These are phyloP conservation scores for Herpotrichia juniperi DNA, from an alignment of 2,329 filamentous ascomycete species.

Conservation along the genomic window DNA sequence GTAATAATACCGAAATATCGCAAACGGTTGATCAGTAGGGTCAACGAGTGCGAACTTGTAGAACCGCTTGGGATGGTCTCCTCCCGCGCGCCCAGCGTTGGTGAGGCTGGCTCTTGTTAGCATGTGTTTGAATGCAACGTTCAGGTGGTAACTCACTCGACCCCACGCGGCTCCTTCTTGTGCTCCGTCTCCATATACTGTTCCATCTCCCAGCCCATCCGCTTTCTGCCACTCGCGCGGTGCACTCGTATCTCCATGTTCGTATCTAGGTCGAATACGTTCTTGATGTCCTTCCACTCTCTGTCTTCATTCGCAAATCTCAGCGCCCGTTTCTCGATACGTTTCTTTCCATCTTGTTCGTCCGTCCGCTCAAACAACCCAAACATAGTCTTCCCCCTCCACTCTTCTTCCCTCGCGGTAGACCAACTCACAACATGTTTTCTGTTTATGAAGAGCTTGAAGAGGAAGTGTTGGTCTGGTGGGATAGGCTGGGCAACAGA, in stretches of 20 bases:
- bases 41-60: conserved; percentile 59
- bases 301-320: conserved; percentile 39
- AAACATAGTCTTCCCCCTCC: conserved; percentile 53
- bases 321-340: conserved; percentile 50
- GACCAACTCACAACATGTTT: conserved; percentile 52
- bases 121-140: not conserved
- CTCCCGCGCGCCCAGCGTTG: conserved; percentile 44
- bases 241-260: conserved; percentile 51
- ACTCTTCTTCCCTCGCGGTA: conserved; percentile 48
- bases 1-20: conserved; percentile 51
- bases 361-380: conserved; percentile 46
- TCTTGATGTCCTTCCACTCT: conserved; percentile 14
- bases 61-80: conserved; percentile 49
- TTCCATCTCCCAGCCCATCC: conserved; percentile 37
- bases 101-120: conserved; percentile 38
- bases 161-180: conserved; percentile 21
- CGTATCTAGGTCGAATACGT: conserved; percentile 29
- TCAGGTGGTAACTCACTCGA: conserved; percentile 38
- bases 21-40: conserved; percentile 55
- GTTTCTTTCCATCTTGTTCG: conserved; percentile 32
- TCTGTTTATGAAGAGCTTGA: conserved; percentile 53
- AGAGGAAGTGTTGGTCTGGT: conserved; percentile 46
- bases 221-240: conserved; percentile 48
- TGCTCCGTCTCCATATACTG: conserved; percentile 29
- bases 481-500: conserved; percentile 37